Percentiles rank a stretch among this genome's conserved stretches.
phyloP scores from a whole-genome alignment of 495 filamentous ascomycete genomes.

The Lepraria neglecta region DNA sequence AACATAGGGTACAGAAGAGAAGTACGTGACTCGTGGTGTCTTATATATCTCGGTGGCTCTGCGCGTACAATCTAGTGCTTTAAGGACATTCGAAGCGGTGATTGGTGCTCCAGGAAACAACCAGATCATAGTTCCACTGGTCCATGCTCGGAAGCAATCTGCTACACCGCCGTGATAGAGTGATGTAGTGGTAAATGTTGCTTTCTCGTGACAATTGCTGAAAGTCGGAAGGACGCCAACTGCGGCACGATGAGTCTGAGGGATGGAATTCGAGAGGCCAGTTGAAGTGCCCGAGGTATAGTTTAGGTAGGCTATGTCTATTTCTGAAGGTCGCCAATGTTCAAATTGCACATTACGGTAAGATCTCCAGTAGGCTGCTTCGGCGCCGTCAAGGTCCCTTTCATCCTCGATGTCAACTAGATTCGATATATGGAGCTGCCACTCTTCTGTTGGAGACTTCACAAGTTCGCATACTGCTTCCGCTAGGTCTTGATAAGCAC shows the following conservation, averaged over 20 bases:
- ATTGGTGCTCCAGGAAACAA: slow-evolving; percentile 50
- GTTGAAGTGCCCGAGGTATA: slow-evolving; percentile 51
- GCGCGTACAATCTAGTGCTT: slow-evolving; percentile 31
- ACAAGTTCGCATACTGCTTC: not conserved
- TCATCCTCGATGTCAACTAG: not conserved
- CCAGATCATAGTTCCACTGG: slow-evolving; percentile 46
- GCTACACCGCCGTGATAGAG: slow-evolving; percentile 57
- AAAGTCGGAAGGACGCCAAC: slow-evolving; percentile 46
- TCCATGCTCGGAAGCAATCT: slow-evolving; percentile 51
- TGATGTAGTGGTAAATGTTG: slow-evolving; percentile 56
- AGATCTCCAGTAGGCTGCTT: not conserved
- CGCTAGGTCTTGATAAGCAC: slow-evolving; percentile 28
- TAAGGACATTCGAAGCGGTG: slow-evolving; percentile 42
- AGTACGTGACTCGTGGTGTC: slow-evolving; percentile 38
- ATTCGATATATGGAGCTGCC: not conserved
- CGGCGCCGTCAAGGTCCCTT: not conserved
- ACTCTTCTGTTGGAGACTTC: not conserved
- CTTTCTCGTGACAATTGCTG: slow-evolving; percentile 23
- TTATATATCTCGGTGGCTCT: not conserved
- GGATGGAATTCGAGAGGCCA: slow-evolving; percentile 50
- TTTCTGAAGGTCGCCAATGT: slow-evolving; percentile 7
- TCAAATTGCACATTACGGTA: not conserved
- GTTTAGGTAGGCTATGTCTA: slow-evolving; percentile 38
- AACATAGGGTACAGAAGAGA: slow-evolving; percentile 54
- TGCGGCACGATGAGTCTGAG: slow-evolving; percentile 43